Evolutionary conservation across 768 basidiomycete species (phyloP).

Genomic region (Pholiota conissans): DNA sequence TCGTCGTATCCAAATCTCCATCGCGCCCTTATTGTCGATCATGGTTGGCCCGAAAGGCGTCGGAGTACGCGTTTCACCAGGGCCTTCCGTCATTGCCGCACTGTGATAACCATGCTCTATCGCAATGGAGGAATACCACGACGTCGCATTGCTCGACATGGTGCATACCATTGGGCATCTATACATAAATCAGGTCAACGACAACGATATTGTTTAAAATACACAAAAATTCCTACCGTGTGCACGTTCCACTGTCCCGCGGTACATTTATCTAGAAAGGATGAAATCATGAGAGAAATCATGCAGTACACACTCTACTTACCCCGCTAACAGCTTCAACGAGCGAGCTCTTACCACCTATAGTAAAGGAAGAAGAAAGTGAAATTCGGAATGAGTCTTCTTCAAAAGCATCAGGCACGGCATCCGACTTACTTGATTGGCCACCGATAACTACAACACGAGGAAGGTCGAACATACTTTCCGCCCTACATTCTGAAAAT

Average conservation of each 20-base stretch:
- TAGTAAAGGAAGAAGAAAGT: background rate
- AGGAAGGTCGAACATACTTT: too few relatives aligned
- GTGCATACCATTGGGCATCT: constrained; percentile 58
- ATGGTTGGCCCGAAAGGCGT: constrained; percentile 44
- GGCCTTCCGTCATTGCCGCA: too few relatives aligned
- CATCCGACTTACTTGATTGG: constrained; percentile 49
- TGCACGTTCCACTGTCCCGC: constrained; percentile 61
- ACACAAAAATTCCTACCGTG: too few relatives aligned
- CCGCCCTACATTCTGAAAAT: too few relatives aligned
- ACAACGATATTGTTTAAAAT: too few relatives aligned
- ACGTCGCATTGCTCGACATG: constrained; percentile 36
- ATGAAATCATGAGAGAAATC: background rate
- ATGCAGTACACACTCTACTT: constrained; percentile 17
- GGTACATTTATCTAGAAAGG: constrained; percentile 54
- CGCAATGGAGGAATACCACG: constrained; percentile 53
- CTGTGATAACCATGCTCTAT: too few relatives aligned
- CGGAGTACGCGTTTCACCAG: too few relatives aligned
- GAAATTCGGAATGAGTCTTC: background rate
- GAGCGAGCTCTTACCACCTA: constrained; percentile 61
- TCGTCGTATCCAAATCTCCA: constrained; percentile 56
- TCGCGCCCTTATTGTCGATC: constrained; percentile 37
- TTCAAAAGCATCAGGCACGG: too few relatives aligned
- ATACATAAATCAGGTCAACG: too few relatives aligned
- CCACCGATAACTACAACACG: constrained; percentile 59
- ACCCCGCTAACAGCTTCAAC: constrained; percentile 61